Evolutionary conservation across 345 rosid species (phyloP), one percentile per base, ranked within the genome.

Genomic region (Anastatica hierochuntica): DNA sequence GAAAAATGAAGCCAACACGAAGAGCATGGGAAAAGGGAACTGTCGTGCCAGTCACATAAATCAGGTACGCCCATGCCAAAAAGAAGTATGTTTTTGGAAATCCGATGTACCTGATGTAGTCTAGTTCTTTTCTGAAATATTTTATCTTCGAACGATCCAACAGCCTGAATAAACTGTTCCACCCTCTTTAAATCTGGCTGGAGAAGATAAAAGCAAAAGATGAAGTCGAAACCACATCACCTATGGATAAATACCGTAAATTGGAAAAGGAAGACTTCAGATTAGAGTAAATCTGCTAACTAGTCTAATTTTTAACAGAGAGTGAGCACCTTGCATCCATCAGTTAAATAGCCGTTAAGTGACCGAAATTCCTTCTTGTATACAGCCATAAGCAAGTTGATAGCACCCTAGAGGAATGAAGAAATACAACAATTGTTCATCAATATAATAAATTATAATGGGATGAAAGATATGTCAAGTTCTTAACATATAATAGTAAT

Each of bases 41-140:
- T n/a, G n/a, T n/a, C n/a, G n/a, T n/a, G n/a, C n/a, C n/a, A n/a
- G n/a, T n/a, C 30, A 44, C 40, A 44, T 53, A 35, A 26, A 24
- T 62, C 52, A 34, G 14, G 24, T 43, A 36, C 10, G 41, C 8
- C 14, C 19, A 43, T 13, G 17, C 23, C 59, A 43, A 45, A 34
- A 36, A 1, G 34, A 27, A 42, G 44, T 9, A 30, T 33, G 23
- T n/a, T 6, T 31, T 43, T 44, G n/a, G 37, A n/a, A 38, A 44
- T 10, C n/a, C n/a, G n/a, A n/a, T n/a, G n/a, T 50, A 82, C 98
- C 95, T 88, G 90, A 68, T 85, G 85, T 18, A 80, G 37, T 29
- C 77, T 77, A 14, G 85, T 78, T 73, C 99, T 85, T 79, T 92
- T 92, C 77, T 79, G 90, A 67, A 92, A 92, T 76, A 92, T 92